A percentile compares a stretch with the other conserved stretches of the same genome.
phyloP scores from a whole-genome alignment of 78 protist species.

The Monosiga brevicollis region DNA sequence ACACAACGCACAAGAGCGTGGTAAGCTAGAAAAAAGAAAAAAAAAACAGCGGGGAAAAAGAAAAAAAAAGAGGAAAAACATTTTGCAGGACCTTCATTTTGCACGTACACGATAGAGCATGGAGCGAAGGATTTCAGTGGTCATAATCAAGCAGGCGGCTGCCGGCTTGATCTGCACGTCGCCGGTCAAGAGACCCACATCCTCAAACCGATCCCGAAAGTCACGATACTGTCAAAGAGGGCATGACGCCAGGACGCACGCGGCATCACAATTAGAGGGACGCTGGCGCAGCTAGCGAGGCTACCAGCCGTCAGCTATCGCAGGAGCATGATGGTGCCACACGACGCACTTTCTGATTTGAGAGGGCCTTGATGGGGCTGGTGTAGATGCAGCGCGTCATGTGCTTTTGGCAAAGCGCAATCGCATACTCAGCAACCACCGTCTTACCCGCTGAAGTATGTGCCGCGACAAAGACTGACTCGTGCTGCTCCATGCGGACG shows the following conservation, averaged over 20 bases:
- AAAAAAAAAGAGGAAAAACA: too few relatives aligned
- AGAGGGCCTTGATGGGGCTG: conserved; percentile 92
- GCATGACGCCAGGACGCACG: neutral
- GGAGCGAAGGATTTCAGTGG: conserved; percentile 88
- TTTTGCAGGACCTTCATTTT: too few relatives aligned
- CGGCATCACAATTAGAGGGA: conserved; percentile 54
- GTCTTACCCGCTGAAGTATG: conserved; percentile 97
- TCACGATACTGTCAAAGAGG: conserved; percentile 11
- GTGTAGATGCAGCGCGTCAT: conserved; percentile 84
- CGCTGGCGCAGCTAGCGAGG: too few relatives aligned
- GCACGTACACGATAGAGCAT: conserved; percentile 64
- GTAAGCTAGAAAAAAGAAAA: too few relatives aligned
- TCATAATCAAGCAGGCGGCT: conserved; percentile 87
- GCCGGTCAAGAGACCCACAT: conserved; percentile 80
- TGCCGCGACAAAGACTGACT: conserved; percentile 86
- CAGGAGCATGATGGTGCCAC: too few relatives aligned
- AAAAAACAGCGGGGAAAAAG: too few relatives aligned
- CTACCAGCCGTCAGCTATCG: too few relatives aligned
- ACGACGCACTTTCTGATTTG: conserved; percentile 74
- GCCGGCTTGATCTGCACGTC: conserved; percentile 82
- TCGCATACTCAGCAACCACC: conserved; percentile 91
- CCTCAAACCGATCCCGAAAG: conserved; percentile 43
- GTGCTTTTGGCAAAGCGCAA: conserved; percentile 61
- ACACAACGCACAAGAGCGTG: too few relatives aligned
- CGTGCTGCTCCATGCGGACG: conserved; percentile 66